Percentiles rank a stretch among this genome's conserved stretches.
phyloP scores from a whole-genome alignment of 2,329 filamentous ascomycete genomes.

The Alternaria brassicicola region DNA sequence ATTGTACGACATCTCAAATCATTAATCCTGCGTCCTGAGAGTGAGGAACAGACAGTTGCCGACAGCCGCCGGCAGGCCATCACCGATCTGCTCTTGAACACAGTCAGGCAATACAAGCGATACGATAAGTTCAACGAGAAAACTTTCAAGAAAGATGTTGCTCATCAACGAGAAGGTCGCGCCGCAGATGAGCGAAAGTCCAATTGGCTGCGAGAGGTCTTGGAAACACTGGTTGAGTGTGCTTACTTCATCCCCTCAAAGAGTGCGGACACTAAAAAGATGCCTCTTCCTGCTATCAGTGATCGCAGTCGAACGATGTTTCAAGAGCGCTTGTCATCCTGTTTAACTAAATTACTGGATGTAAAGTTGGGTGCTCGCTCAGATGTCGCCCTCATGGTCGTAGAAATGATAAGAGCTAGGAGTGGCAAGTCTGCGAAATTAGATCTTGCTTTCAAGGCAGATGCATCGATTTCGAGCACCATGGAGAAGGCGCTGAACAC shows the following conservation, averaged over 20 bases:
- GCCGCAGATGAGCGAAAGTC: constrained; percentile 11
- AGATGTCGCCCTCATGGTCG: constrained; percentile 37
- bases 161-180: constrained; percentile 6
- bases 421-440: constrained; percentile 39
- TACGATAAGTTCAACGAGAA: constrained; percentile 29
- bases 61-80: constrained; percentile 56
- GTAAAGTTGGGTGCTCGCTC: constrained; percentile 28
- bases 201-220: constrained; percentile 52
- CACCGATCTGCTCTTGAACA: constrained; percentile 60
- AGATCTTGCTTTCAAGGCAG: constrained; percentile 57
- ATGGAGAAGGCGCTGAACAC: constrained; percentile 43
- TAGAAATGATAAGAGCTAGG: constrained; percentile 38
- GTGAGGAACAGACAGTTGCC: constrained; percentile 53
- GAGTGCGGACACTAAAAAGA: constrained; percentile 38
- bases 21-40: constrained; percentile 55
- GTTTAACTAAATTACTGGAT: constrained; percentile 57
- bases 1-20: constrained; percentile 61
- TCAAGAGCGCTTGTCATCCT: constrained; percentile 61
- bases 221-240: constrained; percentile 56
- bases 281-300: constrained; percentile 54
- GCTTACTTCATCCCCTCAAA: constrained; percentile 56
- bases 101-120: constrained; percentile 53
- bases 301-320: constrained; percentile 58
- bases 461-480: constrained; percentile 51
- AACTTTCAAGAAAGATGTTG: constrained; percentile 41